These are phyloP conservation scores for Sequoiadendron giganteum DNA, from an alignment of 75 land plant species.

Conservation along the genomic window DNA sequence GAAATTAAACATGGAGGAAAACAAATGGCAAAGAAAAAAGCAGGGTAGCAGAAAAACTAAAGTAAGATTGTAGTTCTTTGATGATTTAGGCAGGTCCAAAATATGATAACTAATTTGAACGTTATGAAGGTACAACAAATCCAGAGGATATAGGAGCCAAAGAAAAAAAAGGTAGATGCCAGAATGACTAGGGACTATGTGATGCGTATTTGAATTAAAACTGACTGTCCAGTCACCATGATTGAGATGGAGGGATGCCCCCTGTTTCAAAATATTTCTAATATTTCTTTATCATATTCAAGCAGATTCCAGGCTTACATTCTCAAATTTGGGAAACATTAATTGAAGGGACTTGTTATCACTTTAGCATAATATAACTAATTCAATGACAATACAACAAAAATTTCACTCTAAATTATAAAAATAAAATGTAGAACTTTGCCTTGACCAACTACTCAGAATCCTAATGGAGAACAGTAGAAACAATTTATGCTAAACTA, in stretches of 20 bases:
- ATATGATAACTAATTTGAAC: neutral
- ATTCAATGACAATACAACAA: conserved; percentile 1
- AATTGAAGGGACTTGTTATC: neutral
- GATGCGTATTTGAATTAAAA: neutral
- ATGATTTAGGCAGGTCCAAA: neutral
- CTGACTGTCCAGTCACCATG: neutral
- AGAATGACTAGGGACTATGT: neutral
- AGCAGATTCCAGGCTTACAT: neutral
- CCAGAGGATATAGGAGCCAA: neutral
- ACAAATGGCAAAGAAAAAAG: neutral
- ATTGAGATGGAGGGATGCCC: neutral
- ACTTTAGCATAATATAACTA: neutral
- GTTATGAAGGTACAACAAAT: neutral
- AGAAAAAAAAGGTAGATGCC: neutral
- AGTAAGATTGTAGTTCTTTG: neutral
- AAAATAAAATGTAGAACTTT: neutral
- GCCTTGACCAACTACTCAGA: neutral
- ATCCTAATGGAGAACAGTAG: neutral
- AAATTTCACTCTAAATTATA: neutral
- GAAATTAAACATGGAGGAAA: neutral
- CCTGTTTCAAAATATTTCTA: neutral
- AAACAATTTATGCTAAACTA: neutral
- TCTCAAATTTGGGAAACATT: neutral
- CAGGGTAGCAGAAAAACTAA: neutral
- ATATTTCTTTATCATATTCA: neutral